Conservation (phyloP, 768 basidiomycete genomes). For the Mycena vitilis region DNA sequence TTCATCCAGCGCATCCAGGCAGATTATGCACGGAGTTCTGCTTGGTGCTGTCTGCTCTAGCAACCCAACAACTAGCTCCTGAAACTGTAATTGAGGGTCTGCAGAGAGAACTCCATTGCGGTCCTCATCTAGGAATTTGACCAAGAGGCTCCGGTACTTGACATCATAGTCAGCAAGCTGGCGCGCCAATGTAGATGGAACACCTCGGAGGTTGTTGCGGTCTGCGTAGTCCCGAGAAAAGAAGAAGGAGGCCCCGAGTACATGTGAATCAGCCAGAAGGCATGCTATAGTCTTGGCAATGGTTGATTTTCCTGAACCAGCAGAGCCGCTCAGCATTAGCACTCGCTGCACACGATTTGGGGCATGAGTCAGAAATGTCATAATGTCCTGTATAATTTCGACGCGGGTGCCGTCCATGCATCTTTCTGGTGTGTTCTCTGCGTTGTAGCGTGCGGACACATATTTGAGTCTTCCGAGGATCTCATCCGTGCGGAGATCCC, state of each 20-base stretch:
- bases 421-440: neutral
- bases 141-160: conserved; percentile 9
- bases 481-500: neutral
- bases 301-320: conserved; percentile 6
- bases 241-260: conserved; percentile 24
- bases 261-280: conserved; percentile 8
- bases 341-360: conserved; percentile 5
- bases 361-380: conserved; percentile 8
- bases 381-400: neutral
- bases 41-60: neutral
- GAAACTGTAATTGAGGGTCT: conserved; percentile 15
- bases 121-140: conserved; percentile 8
- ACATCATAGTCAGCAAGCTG: conserved; percentile 17
- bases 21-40: neutral
- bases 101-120: conserved; percentile 4
- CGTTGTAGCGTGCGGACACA: neutral
- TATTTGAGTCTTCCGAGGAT: neutral
- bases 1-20: conserved; percentile 17
- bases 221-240: conserved; percentile 11
- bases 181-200: conserved; percentile 9
- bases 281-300: conserved; percentile 20
- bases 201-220: neutral
- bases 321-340: conserved; percentile 15
- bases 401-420: neutral
- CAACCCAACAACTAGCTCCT: conserved; percentile 5